phyloP scores from a whole-genome alignment of 768 basidiomycete species.

The Pholiota microspora region DNA sequence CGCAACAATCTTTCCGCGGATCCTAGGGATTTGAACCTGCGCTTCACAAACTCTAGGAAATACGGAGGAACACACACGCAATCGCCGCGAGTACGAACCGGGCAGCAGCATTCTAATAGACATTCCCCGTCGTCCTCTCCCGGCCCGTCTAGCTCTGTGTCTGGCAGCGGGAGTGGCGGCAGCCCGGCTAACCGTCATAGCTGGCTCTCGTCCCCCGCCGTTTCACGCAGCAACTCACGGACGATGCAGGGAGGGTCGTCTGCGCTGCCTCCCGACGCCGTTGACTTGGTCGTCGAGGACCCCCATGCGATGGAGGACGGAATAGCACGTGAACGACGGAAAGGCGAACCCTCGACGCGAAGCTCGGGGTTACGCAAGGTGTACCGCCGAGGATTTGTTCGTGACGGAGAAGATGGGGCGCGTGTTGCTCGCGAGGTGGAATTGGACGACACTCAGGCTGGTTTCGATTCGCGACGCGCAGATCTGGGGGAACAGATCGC shows the following conservation, averaged over 20 bases:
- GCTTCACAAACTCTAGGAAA: slow-evolving; percentile 39
- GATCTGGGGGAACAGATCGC: slow-evolving; percentile 42
- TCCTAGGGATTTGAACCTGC: slow-evolving; percentile 38
- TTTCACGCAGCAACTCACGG: slow-evolving; percentile 31
- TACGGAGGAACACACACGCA: slow-evolving; percentile 21
- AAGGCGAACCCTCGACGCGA: slow-evolving; percentile 56
- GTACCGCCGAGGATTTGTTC: slow-evolving; percentile 48
- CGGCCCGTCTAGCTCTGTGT: slow-evolving; percentile 21
- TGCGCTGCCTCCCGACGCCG: slow-evolving; percentile 66
- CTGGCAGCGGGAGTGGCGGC: slow-evolving; percentile 25
- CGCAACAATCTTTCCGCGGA: slow-evolving; percentile 25
- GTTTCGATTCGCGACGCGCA: slow-evolving; percentile 23
- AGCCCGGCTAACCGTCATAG: slow-evolving; percentile 19
- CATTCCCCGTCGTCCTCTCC: slow-evolving; percentile 18
- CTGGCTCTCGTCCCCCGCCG: slow-evolving; percentile 27
- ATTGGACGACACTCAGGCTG: slow-evolving; percentile 28
- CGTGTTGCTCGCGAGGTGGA: slow-evolving; percentile 39
- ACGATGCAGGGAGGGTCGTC: slow-evolving; percentile 20
- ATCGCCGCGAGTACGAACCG: slow-evolving; percentile 17
- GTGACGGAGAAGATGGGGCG: slow-evolving; percentile 30
- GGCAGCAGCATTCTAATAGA: slow-evolving; percentile 11
- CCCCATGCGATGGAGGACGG: slow-evolving; percentile 50
- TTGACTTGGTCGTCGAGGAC: slow-evolving; percentile 86
- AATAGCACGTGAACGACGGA: slow-evolving; percentile 49
- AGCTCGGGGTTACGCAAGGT: slow-evolving; percentile 47